Evolutionary conservation across 495 filamentous ascomycete genomes (phyloP).

Genomic region (Neurospora tetraspora): DNA sequence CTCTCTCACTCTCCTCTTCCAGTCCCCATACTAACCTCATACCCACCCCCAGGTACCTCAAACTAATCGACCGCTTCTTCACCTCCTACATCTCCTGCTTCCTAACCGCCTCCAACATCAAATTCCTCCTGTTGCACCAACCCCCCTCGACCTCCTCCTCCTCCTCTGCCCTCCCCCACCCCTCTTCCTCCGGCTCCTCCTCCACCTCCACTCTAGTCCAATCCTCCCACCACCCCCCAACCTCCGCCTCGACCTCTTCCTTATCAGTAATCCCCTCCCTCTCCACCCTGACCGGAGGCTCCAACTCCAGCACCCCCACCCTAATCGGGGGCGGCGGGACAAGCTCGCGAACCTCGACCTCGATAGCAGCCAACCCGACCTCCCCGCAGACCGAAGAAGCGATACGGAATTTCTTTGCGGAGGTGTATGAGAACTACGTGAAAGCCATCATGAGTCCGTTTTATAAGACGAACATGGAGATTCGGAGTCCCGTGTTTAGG

Average conservation of each 20-base stretch:
- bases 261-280: background rate
- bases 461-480: constrained; percentile 69
- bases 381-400: constrained; percentile 87
- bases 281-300: background rate
- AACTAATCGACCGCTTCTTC: constrained; percentile 88
- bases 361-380: constrained; percentile 71
- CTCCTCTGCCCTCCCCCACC: background rate
- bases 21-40: background rate
- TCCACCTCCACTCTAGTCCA: background rate
- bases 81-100: constrained; percentile 85
- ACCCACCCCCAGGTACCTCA: constrained; percentile 82
- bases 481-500: constrained; percentile 78
- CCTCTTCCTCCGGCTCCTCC: background rate
- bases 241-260: constrained; percentile 15
- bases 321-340: background rate
- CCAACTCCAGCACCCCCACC: background rate
- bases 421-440: constrained; percentile 89
- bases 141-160: constrained; percentile 38
- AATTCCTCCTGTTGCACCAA: constrained; percentile 86
- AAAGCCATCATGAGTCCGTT: constrained; percentile 98
- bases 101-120: constrained; percentile 70
- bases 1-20: background rate
- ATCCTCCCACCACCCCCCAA: background rate
- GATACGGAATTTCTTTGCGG: constrained; percentile 81
- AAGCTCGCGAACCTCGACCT: constrained; percentile 46